These are phyloP conservation scores for Xylaria sp. DNA, from an alignment of 2,329 filamentous ascomycete species.

Conservation along the genomic window DNA sequence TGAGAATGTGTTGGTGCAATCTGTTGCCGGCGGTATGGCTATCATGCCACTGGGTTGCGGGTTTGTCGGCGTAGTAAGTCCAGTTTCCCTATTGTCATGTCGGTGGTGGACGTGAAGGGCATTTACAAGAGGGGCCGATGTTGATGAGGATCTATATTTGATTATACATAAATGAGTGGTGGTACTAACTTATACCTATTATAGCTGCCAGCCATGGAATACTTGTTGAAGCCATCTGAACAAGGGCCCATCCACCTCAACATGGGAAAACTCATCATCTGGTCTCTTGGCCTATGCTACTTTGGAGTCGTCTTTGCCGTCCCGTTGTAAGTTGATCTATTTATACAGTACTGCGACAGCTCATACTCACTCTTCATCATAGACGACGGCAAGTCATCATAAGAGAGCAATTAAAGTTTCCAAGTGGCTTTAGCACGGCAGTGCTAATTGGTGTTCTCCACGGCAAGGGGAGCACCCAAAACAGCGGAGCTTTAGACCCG, in stretches of 20 bases:
- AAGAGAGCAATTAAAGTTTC: constrained; percentile 90
- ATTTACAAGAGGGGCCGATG: not conserved
- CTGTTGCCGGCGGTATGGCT: constrained; percentile 92
- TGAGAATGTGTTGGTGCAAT: constrained; percentile 96
- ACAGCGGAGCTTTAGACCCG: constrained; percentile 43
- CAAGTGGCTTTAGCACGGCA: constrained; percentile 93
- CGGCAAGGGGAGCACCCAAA: constrained; percentile 61
- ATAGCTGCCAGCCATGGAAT: constrained; percentile 87
- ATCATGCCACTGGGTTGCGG: constrained; percentile 97
- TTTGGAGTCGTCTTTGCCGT: constrained; percentile 98
- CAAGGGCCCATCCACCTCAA: constrained; percentile 78
- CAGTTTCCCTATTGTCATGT: not conserved
- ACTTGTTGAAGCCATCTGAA: constrained; percentile 80
- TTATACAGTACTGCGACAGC: not conserved
- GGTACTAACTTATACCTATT: constrained; percentile 20
- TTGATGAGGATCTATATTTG: not conserved
- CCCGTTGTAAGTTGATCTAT: constrained; percentile 66
- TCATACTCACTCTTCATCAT: constrained; percentile 14
- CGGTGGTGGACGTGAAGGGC: not conserved
- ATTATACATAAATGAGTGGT: not conserved
- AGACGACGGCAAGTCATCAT: constrained; percentile 90
- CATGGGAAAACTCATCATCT: constrained; percentile 82
- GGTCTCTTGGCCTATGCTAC: constrained; percentile 92
- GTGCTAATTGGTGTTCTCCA: constrained; percentile 92
- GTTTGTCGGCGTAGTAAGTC: constrained; percentile 82